Evolutionary conservation across 176 grass and related monocot species (phyloP).

Genomic region (Thalia dealbata): DNA sequence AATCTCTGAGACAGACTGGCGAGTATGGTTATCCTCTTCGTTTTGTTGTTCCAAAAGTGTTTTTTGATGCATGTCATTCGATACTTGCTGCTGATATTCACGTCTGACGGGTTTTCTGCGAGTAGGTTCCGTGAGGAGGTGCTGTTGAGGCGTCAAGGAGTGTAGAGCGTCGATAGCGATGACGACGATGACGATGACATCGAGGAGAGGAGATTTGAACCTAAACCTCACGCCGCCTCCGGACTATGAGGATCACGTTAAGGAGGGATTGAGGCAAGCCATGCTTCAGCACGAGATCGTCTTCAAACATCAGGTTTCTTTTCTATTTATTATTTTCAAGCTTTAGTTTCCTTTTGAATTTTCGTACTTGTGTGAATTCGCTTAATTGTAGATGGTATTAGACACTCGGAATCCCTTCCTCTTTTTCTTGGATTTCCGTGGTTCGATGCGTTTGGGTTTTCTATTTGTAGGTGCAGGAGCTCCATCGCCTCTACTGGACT

Average conservation of each 20-base stretch:
- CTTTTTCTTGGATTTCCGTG: not conserved
- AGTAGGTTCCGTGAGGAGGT: not conserved
- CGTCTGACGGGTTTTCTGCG: too few species aligned
- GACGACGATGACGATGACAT: constrained; percentile 16
- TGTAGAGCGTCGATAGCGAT: not conserved
- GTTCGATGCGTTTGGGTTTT: not conserved
- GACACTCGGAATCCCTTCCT: not conserved
- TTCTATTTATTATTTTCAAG: not conserved
- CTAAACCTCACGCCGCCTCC: constrained; percentile 27
- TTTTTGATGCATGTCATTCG: not conserved
- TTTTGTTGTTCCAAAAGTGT: not conserved
- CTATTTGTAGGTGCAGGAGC: constrained; percentile 19
- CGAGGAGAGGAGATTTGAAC: constrained; percentile 33
- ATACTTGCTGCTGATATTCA: too few species aligned
- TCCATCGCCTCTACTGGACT: constrained; percentile 33
- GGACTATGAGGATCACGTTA: not conserved
- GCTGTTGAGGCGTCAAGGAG: not conserved
- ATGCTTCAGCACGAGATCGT: constrained; percentile 39
- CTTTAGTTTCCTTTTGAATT: not conserved
- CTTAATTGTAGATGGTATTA: not conserved
- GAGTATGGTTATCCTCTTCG: not conserved
- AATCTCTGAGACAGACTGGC: not conserved
- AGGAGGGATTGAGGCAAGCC: constrained; percentile 24
- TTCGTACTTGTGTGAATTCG: not conserved
- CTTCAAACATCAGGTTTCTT: constrained; percentile 31